Evolutionary conservation across 352 stramenopile species (phyloP).

Genomic region (Phytopythium cucurbitacearum): DNA sequence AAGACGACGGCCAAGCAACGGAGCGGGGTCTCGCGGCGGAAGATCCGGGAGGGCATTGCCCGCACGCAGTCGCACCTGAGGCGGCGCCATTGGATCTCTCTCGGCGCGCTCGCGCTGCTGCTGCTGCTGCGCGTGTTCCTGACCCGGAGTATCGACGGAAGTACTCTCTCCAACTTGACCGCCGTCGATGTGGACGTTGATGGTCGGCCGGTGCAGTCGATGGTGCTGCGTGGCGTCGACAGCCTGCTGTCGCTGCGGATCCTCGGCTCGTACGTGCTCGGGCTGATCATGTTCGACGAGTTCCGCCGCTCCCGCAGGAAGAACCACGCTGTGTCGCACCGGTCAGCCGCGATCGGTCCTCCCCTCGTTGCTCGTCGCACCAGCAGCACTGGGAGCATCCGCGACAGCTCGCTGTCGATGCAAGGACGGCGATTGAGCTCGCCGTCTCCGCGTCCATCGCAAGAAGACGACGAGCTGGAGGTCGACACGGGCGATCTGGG

Average conservation of each 20-base stretch:
- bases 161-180: slow-evolving; percentile 2
- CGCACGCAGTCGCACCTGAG: slow-evolving; percentile 38
- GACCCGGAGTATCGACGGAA: slow-evolving; percentile 23
- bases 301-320: slow-evolving; percentile 15
- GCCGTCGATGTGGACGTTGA: slow-evolving; percentile 3
- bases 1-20: background rate
- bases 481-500: slow-evolving; percentile 49
- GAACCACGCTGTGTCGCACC: slow-evolving; percentile 8
- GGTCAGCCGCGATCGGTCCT: background rate
- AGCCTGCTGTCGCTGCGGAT: slow-evolving; percentile 47
- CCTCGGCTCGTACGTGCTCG: slow-evolving; percentile 41
- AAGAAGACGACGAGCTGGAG: slow-evolving; percentile 56
- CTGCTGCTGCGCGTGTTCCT: slow-evolving; percentile 35
- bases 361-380: background rate
- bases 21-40: slow-evolving; percentile 1
- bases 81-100: slow-evolving; percentile 45
- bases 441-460: slow-evolving; percentile 20
- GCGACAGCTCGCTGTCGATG: background rate
- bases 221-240: slow-evolving; percentile 34
- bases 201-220: slow-evolving; percentile 13
- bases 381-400: background rate
- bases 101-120: slow-evolving; percentile 22
- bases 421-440: slow-evolving; percentile 2
- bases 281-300: slow-evolving; percentile 54
- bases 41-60: slow-evolving; percentile 2